Conservation (phyloP, 1,139 yeast species). For the Kodamaea fungicola region DNA sequence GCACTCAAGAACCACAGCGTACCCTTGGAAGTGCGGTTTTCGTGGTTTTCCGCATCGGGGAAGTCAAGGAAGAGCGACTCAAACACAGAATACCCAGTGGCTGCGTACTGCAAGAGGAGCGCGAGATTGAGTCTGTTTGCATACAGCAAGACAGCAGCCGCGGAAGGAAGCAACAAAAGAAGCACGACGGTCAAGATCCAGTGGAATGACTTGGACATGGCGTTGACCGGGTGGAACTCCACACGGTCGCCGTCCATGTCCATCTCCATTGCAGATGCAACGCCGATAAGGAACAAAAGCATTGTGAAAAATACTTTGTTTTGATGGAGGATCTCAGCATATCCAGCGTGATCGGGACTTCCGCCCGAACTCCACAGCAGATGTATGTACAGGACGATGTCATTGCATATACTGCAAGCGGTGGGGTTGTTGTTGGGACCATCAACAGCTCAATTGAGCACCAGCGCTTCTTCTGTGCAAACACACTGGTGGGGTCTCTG, state of each 20-base stretch:
- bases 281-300: neutral
- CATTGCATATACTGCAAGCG: slow-evolving; percentile 63
- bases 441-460: slow-evolving; percentile 13
- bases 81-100: slow-evolving; percentile 48
- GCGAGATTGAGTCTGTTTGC: slow-evolving; percentile 50
- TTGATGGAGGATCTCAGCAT: slow-evolving; percentile 12
- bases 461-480: slow-evolving; percentile 55
- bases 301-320: neutral
- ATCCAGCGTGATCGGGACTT: slow-evolving; percentile 26
- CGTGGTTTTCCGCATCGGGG: slow-evolving; percentile 62
- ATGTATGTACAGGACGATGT: slow-evolving; percentile 38
- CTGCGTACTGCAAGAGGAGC: slow-evolving; percentile 42
- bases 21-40: slow-evolving; percentile 63
- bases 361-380: slow-evolving; percentile 27
- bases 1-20: slow-evolving; percentile 58
- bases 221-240: slow-evolving; percentile 45
- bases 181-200: slow-evolving; percentile 53
- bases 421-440: slow-evolving; percentile 58
- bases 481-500: slow-evolving; percentile 13
- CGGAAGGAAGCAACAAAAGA: slow-evolving; percentile 51
- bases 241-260: slow-evolving; percentile 26
- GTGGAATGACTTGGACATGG: slow-evolving; percentile 57
- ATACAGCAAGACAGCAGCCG: slow-evolving; percentile 51
- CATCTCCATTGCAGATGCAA: slow-evolving; percentile 24
- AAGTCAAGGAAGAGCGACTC: slow-evolving; percentile 58